These are phyloP conservation scores for Linnemannia elongata DNA, from an alignment of 192 early-diverging fungal species.

Conservation along the genomic window DNA sequence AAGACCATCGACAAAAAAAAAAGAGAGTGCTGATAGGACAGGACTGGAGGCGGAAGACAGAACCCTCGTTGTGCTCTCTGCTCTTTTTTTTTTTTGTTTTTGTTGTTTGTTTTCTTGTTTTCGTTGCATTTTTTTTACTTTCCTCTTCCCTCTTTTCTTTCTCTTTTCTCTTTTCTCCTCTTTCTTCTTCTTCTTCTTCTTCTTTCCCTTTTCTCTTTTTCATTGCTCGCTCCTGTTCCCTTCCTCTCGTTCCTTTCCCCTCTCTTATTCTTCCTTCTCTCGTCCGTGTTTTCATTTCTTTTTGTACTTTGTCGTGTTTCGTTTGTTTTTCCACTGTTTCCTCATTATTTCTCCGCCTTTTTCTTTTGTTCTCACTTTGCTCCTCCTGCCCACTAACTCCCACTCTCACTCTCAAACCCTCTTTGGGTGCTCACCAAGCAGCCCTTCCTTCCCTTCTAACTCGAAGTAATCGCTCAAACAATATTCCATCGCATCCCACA, in stretches of 20 bases:
- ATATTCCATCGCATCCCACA: neutral
- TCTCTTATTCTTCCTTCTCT: neutral
- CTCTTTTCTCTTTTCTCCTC: constrained; percentile 2
- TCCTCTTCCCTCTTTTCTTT: neutral
- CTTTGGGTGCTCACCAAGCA: neutral
- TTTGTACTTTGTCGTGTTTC: neutral
- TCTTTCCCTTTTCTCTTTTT: neutral
- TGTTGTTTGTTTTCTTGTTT: neutral
- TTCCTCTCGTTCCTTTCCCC: constrained; percentile 1
- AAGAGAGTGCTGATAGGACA: neutral
- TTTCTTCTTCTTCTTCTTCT: neutral
- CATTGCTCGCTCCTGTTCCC: neutral
- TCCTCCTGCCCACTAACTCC: neutral
- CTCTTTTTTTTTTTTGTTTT: neutral
- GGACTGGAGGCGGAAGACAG: neutral
- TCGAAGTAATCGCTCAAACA: neutral
- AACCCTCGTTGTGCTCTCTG: constrained; percentile 4
- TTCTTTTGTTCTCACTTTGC: neutral
- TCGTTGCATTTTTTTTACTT: neutral
- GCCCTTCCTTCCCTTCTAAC: neutral
- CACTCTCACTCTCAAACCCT: constrained; percentile 4
- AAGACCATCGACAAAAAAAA: neutral
- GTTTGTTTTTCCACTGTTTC: neutral
- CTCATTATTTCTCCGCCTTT: constrained; percentile 13
- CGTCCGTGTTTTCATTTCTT: no score